Evolutionary conservation across 2,329 filamentous ascomycete genomes (phyloP), one percentile per base, ranked within the genome.

Genomic region (Parascedosporium putredinis): DNA sequence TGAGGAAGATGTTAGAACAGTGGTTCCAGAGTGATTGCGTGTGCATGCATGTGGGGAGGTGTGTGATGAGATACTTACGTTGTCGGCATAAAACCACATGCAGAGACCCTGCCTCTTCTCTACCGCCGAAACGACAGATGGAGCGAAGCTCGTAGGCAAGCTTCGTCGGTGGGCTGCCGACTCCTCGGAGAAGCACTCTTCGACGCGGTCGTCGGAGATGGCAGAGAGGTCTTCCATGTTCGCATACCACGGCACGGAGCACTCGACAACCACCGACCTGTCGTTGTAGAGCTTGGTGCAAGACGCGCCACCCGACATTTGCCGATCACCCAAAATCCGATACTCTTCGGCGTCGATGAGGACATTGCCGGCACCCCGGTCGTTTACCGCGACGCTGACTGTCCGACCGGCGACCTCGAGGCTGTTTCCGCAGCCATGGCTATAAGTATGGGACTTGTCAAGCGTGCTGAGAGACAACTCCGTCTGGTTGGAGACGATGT

Each of bases 281-380:
- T 43, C 40, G 40, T 23, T 23, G 40, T 43, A 43, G n/a, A 43
- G 5, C 40, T 43, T 43, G 40, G 40, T 22, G 40, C 40, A 43
- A 7, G 40, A 43, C 9, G 20, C 20, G 40, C 40, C 40, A 22
- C 40, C 40, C 16, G 40, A 43, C 40, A 20, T 22, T 14, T 43
- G 9, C 9, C 40, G 14, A 43, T 43, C 40, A 14, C 40, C 40
- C 10, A 43, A 16, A 7, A 43, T 20, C 40, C 23, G 20, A 20
- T 43, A 43, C 16, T 20, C 20, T 7, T 43, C 9, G 40, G 9
- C 40, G 20, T 43, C 20, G 40, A 43, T 22, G 40, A 22, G 3
- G 18, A 43, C 9, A 22, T 16, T 43, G 4, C 40, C 40, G 9
- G 40, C 16, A 20, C 10, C 40, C 4, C 20, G 18, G 10, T 43